Base-by-base conservation (phyloP, 2,329 filamentous ascomycete genomes). In the Aureobasidium sp. region DNA sequence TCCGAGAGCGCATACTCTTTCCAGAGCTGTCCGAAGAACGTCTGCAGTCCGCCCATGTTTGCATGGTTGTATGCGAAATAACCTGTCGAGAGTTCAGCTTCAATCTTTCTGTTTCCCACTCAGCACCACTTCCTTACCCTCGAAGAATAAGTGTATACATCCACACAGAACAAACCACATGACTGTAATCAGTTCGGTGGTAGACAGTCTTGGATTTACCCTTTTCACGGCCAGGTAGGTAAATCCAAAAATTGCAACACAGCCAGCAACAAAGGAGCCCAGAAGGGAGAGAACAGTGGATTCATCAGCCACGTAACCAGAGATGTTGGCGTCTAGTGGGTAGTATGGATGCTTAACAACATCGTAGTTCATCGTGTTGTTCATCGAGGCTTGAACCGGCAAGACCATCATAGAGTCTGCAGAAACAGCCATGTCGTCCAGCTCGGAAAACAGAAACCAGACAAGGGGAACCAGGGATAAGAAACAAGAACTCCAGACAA, bases 1-100 rank as follows among this genome's bases (percentile, higher is more conserved):
- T 96, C 91, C 2, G 89, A 92, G 37, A 92, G 81, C 3, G 89
- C 82, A 72, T 96, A 96, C 74, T 96, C 91, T 72, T 96, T 96
- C 91, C 91, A 96, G 48, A 96, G 79, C 77, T 96, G 90, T 3
- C 87, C 90, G 62, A 92, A 87, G 8, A 94, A 76, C 59, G 86
- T 85, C 71, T 91, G 87, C 63, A 84, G 83, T 10, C 82, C 78
- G 0, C 86, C 84, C 71, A 96, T 81, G 29, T 76, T 77, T 25
- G 78, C 75, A 72, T 90, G 87, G 71, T 92, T 85, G 65, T 83
- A 73, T 65, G 91, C 81, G 71, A 91, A 95, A 74, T 95, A 96
- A 41, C 87, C 84, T 86, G 47, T 36, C 34, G 6, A 6, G 32
- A 39, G 36, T 15, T 10, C 27, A 44, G 21, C 25, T 3, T 21